Evolutionary conservation across 805 yeast genomes (phyloP), one percentile per base, ranked within the genome.

Genomic region (Myxozyma geophila): DNA sequence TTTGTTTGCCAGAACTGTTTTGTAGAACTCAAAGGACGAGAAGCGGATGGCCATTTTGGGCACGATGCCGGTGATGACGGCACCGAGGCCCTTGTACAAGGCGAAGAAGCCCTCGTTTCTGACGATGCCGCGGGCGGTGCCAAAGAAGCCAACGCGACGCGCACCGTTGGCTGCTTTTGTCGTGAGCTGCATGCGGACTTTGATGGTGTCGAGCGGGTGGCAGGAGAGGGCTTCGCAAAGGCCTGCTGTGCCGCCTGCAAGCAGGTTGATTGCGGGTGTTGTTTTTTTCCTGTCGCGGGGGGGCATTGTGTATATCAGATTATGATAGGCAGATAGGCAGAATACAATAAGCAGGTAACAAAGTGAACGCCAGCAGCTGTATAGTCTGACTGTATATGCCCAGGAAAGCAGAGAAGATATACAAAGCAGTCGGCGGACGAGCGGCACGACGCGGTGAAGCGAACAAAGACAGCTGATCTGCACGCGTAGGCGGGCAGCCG

Each of bases 21-120:
- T 87, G 81, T 88, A 90, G 73, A 86, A 88, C 79, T 93, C 98
- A 75, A 92, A 93, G 2, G 98, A 89, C 48, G 97, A 88, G 80
- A 93, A 93, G 75, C 99, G 84, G 69, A 93, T 90, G 40, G 97
- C 98, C 99, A 93, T 93, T 76, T 93, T 93, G 60, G 99, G 99
- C 58, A 93, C 96, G 73, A 93, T 93, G 62, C 99, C 99, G 74
- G 93, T 89, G 63, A 92, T 90, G 63, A 93, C 99, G 21, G 99
- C 98, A 39, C 98, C 98, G 57, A 93, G 83, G 60, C 99, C 99
- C 76, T 93, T 92, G 80, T 93, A 93, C 33, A 93, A 82, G 4
- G 97, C 93, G 59, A 90, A 80, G 66, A 90, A 82, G 4, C 96
- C 88, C 76, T 93, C 98, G 64, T 89, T 85, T 62, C 82, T 82